These are phyloP conservation scores for Psidium guajava DNA, from an alignment of 345 rosid genomes.

Conservation along the genomic window DNA sequence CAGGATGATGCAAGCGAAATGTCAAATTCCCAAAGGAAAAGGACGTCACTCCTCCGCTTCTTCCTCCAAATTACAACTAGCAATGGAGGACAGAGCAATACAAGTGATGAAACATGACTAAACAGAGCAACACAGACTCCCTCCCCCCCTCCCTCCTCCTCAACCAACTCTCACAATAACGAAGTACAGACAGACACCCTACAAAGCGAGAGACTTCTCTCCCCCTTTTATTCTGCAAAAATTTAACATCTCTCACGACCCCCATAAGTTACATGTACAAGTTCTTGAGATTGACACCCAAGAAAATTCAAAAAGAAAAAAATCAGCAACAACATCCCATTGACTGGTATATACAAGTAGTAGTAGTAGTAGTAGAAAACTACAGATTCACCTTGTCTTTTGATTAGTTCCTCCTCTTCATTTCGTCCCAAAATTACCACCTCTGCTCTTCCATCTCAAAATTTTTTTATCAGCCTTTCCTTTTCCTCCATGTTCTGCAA, in stretches of 20 bases:
- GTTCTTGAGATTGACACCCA: background rate
- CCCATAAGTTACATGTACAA: slow-evolving; percentile 8
- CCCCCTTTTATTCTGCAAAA: slow-evolving; percentile 5
- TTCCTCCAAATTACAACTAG: background rate
- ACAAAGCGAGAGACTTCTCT: background rate
- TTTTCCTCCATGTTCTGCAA: background rate
- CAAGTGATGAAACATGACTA: background rate
- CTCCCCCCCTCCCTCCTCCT: background rate
- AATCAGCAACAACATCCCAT: background rate
- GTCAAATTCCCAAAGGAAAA: background rate
- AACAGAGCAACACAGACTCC: background rate
- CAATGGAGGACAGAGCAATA: background rate
- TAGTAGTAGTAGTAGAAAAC: background rate
- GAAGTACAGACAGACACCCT: background rate
- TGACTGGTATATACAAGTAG: background rate
- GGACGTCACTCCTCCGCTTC: background rate
- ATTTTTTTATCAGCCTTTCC: background rate
- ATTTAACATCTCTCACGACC: background rate
- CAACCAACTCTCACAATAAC: background rate
- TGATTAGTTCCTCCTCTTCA: slow-evolving; percentile 1
- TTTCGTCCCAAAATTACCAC: background rate
- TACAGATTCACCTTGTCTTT: background rate
- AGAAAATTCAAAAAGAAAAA: background rate
- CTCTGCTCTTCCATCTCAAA: background rate
- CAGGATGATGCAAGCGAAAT: background rate